These are phyloP conservation scores for Wallacemonas sp. DNA, from an alignment of 208 protist genomes.

Conservation along the genomic window DNA sequence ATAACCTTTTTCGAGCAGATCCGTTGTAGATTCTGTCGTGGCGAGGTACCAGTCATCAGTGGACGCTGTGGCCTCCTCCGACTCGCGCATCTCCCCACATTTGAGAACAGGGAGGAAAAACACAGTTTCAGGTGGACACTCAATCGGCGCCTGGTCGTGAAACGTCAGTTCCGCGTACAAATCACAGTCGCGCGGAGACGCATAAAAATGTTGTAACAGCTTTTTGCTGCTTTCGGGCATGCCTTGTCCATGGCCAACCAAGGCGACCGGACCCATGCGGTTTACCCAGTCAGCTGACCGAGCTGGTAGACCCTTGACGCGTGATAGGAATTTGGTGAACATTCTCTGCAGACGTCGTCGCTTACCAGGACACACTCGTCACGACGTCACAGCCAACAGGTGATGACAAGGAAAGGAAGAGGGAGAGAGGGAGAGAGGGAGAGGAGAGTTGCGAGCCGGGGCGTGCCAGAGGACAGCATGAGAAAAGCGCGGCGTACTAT, in stretches of 20 bases:
- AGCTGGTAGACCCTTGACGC: conserved; percentile 48
- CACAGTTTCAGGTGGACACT: conserved; percentile 77
- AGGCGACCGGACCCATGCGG: conserved; percentile 67
- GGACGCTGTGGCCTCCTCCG: conserved; percentile 2
- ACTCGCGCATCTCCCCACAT: conserved; percentile 60
- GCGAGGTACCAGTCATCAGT: conserved; percentile 74
- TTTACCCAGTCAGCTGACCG: conserved; percentile 74
- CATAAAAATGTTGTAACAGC: conserved; percentile 60
- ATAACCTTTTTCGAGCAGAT: conserved; percentile 83
- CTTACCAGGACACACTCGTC: too few relatives aligned
- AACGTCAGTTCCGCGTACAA: conserved; percentile 79
- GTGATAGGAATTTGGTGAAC: conserved; percentile 72
- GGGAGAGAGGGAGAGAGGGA: too few relatives aligned
- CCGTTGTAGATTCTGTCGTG: conserved; percentile 49
- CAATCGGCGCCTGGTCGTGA: conserved; percentile 65
- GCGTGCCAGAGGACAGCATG: too few relatives aligned
- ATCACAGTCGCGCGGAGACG: conserved; percentile 62
- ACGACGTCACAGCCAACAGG: too few relatives aligned
- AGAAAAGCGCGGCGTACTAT: too few relatives aligned
- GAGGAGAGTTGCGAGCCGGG: too few relatives aligned
- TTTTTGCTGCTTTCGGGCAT: conserved; percentile 24
- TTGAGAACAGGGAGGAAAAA: conserved; percentile 77
- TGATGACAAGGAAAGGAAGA: too few relatives aligned
- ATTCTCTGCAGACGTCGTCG: too few relatives aligned
- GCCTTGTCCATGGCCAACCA: conserved; percentile 60